Evolutionary conservation across 345 rosid genomes (phyloP), one percentile per base, ranked within the genome.

Genomic region (Acer saccharum): DNA sequence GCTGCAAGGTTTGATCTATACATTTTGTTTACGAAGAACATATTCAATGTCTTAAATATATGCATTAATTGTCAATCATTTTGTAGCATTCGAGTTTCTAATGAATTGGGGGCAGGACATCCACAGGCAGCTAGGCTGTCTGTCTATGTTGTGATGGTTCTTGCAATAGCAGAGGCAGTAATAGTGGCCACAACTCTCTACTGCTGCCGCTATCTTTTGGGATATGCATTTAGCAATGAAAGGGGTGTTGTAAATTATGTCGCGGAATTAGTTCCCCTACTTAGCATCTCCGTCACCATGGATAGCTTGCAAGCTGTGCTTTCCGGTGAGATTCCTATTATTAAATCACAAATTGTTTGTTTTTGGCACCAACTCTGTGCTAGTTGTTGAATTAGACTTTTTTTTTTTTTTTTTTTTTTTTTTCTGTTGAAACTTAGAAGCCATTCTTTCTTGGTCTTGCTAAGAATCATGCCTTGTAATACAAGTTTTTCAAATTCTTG

Each of bases 101-200:
- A 89, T 64, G 87, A 85, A 79, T 60, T 85, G 67, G 90, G 92
- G 58, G 89, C 88, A 12, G 92, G 88, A 39, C 78, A 76, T 41
- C 88, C 86, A 58, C 72, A 69, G 57, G 84, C 81, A 57, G 93
- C 91, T 69, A 76, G 69, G 18, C 43, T 84, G 12, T 84, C 84
- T 0, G 81, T 88, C 18, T 46, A 72, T 7, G 81, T 80, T 11
- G 79, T 75, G 0, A 11, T 81, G 20, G 69, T 65, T 73, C 76
- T 87, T 12, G 68, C 81, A 0, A 27, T 61, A 16, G 52, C 50
- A 4, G 93, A 87, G 74, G 86, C 78, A 21, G 27, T 78, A 7
- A 18, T 87, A 35, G 79, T 78, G 39, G 74, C 77, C 80, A 63
- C 35, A 18, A 43, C 72, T 66, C 84, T 89, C 27, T 83, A 78